Percentiles rank a stretch among this genome's conserved stretches.
Conservation (phyloP, 1,284 basidiomycete species). For the Fomitopsis betulina region DNA sequence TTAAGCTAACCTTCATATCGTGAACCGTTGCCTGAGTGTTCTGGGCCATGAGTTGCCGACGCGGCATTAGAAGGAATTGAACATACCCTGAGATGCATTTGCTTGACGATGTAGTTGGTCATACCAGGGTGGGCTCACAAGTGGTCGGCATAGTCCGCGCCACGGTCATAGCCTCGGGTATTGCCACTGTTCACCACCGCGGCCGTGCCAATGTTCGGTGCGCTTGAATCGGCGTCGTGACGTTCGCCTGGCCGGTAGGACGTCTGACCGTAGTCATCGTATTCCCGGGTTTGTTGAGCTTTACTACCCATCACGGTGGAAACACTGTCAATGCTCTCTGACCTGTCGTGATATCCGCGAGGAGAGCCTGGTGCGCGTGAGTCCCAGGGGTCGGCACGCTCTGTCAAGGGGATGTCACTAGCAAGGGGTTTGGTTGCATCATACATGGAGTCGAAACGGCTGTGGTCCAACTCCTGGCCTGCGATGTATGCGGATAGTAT, state of each 20-base stretch:
- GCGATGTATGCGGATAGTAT: slow-evolving; percentile 71
- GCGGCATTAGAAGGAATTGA: too few species aligned
- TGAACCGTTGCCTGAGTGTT: background rate
- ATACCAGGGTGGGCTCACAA: slow-evolving; percentile 49
- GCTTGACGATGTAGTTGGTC: slow-evolving; percentile 20
- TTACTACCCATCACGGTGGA: slow-evolving; percentile 52
- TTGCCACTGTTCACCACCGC: slow-evolving; percentile 29
- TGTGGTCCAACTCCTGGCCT: slow-evolving; percentile 75
- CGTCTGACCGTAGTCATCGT: slow-evolving; percentile 28
- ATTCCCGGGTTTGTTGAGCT: slow-evolving; percentile 40
- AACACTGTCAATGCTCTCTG: slow-evolving; percentile 51
- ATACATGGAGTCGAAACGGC: slow-evolving; percentile 74
- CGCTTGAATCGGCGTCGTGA: slow-evolving; percentile 32
- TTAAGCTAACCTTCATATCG: background rate
- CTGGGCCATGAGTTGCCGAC: slow-evolving; percentile 14
- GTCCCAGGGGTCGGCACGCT: slow-evolving; percentile 73
- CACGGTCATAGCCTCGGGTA: slow-evolving; percentile 15
- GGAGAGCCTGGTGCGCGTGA: slow-evolving; percentile 50
- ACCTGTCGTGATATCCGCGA: slow-evolving; percentile 23
- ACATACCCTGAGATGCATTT: background rate
- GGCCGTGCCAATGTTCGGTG: slow-evolving; percentile 40
- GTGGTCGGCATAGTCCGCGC: slow-evolving; percentile 35
- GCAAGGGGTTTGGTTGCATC: slow-evolving; percentile 60
- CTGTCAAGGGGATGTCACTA: slow-evolving; percentile 60
- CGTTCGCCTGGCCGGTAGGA: slow-evolving; percentile 23